phyloP scores from a whole-genome alignment of 139 green algal species.

The Ulvella scutata region DNA sequence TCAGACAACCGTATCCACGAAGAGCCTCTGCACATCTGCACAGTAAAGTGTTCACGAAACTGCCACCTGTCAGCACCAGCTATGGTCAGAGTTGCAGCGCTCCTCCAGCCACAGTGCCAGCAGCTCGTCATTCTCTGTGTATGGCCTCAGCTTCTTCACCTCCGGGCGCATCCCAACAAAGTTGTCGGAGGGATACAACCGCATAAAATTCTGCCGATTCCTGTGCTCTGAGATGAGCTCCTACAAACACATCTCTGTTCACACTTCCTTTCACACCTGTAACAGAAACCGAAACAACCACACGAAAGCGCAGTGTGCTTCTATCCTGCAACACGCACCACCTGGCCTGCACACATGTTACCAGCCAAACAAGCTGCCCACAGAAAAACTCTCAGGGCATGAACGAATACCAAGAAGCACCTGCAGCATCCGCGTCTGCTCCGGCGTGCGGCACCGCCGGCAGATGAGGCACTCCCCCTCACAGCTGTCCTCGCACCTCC shows the following conservation, averaged over 20 bases:
- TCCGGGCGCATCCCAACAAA: background rate
- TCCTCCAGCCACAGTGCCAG: conserved; percentile 4
- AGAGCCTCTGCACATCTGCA: no score
- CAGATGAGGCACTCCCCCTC: conserved; percentile 6
- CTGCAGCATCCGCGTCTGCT: conserved; percentile 7
- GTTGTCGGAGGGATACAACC: conserved; percentile 1
- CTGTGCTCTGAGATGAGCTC: conserved; percentile 9
- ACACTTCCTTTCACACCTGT: no score
- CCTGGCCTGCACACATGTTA: no score
- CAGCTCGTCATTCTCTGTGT: conserved; percentile 3
- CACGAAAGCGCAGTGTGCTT: no score
- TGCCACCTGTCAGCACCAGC: background rate
- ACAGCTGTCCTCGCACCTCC: background rate
- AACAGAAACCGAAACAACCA: no score
- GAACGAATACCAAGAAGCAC: no score
- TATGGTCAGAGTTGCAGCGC: background rate
- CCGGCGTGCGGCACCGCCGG: conserved; percentile 5
- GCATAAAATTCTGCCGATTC: conserved; percentile 5
- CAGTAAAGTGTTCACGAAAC: no score
- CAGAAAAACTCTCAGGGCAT: no score
- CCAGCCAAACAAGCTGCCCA: no score
- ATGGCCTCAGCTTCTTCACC: background rate
- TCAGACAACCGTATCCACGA: no score
- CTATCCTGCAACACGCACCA: no score
- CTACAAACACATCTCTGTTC: no score